Evolutionary conservation across 2,329 filamentous ascomycete species (phyloP).

Genomic region (Cercospora sp.): DNA sequence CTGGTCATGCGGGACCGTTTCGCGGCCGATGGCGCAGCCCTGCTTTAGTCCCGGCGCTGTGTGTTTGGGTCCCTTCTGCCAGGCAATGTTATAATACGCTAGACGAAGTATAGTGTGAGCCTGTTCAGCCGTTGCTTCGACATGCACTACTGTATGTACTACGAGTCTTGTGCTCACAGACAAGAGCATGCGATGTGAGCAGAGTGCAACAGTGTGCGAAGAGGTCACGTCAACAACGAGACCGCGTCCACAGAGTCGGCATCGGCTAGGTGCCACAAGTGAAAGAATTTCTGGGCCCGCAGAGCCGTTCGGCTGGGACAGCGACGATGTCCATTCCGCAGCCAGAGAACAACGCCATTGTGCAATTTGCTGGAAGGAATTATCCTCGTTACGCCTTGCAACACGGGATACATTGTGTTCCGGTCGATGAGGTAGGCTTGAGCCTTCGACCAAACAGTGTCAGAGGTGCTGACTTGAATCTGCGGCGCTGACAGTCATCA

Average conservation of each 20-base stretch:
- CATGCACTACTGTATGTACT: neutral
- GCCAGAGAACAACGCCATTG: constrained; percentile 29
- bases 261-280: neutral
- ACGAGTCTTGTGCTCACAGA: neutral
- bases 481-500: constrained; percentile 21
- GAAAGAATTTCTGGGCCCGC: neutral
- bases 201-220: neutral
- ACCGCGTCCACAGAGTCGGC: neutral
- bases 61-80: constrained; percentile 17
- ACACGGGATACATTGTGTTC: constrained; percentile 35
- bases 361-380: constrained; percentile 26
- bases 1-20: constrained; percentile 26
- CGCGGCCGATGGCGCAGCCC: constrained; percentile 19
- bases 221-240: neutral
- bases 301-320: neutral
- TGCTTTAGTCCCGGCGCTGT: constrained; percentile 17
- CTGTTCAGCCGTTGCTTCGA: constrained; percentile 1
- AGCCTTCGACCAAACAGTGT: neutral
- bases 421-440: constrained; percentile 39
- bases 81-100: constrained; percentile 19
- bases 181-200: neutral
- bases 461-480: neutral
- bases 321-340: constrained; percentile 23
- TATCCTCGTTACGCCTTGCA: constrained; percentile 33
- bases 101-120: constrained; percentile 11